Percentiles rank a stretch among this genome's conserved stretches.
Evolutionary conservation across 192 early-diverging fungal species (phyloP).

Genomic region (Coemansia sp.): DNA sequence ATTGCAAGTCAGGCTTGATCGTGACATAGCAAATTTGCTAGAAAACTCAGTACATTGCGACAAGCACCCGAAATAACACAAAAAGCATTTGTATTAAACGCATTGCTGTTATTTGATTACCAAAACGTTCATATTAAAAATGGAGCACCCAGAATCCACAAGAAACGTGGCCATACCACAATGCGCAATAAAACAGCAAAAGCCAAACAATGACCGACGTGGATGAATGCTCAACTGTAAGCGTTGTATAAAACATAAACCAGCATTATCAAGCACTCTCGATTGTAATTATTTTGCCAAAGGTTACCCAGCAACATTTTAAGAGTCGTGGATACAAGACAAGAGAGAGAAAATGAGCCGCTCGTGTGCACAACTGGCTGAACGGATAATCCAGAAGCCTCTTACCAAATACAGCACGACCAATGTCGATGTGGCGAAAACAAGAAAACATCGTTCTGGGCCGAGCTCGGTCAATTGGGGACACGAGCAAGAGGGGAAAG

Average conservation of each 20-base stretch:
- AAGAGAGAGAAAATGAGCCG: background rate
- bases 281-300: background rate
- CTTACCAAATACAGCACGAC: background rate
- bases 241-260: too few species aligned
- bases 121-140: slow-evolving; percentile 1
- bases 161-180: background rate
- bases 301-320: background rate
- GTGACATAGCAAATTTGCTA: too few species aligned
- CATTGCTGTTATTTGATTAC: background rate
- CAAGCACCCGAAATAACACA: too few species aligned
- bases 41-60: too few species aligned
- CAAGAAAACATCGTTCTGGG: background rate
- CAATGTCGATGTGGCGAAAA: background rate
- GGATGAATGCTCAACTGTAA: background rate
- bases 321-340: background rate
- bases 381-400: background rate
- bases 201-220: background rate
- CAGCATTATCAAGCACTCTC: background rate
- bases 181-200: background rate
- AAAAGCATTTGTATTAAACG: too few species aligned
- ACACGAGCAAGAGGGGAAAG: background rate
- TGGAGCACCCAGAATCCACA: background rate
- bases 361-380: background rate
- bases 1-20: too few species aligned
- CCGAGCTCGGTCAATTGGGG: background rate